Percentiles rank a stretch among this genome's conserved stretches.
These are phyloP conservation scores for Ambrosiella beaveri DNA, from an alignment of 2,329 filamentous ascomycete genomes.

Conservation along the genomic window DNA sequence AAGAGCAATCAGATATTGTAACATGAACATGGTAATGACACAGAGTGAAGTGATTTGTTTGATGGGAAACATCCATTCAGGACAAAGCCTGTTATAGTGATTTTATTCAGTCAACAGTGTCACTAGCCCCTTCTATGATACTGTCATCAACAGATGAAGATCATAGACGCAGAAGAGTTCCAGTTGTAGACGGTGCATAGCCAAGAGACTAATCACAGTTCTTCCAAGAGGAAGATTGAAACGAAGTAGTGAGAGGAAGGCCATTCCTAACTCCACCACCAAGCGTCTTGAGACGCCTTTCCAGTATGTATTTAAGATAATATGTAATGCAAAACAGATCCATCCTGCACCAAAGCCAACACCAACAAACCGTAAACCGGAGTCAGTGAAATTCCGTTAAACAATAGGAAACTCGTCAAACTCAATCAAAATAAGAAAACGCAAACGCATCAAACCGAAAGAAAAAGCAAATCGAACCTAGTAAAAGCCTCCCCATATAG, in stretches of 20 bases:
- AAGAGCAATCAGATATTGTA: too few species aligned
- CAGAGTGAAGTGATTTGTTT: neutral
- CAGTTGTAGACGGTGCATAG: neutral
- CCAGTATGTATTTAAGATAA: neutral
- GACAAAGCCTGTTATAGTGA: neutral
- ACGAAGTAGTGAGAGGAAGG: too few species aligned
- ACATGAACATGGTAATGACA: neutral
- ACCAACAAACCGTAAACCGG: neutral
- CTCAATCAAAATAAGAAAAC: constrained; percentile 5
- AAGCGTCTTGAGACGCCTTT: too few species aligned
- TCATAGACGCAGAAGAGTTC: neutral
- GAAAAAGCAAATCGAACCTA: constrained; percentile 4
- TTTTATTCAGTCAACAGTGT: constrained; percentile 1
- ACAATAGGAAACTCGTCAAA: constrained; percentile 8
- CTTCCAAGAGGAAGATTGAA: constrained; percentile 1
- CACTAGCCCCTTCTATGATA: neutral
- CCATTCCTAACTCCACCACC: too few species aligned
- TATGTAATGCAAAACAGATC: neutral
- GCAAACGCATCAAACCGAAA: constrained; percentile 6
- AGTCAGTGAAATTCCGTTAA: neutral
- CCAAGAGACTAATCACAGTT: neutral
- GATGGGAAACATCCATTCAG: neutral
- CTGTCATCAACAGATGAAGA: neutral
- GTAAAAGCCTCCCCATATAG: constrained; percentile 12
- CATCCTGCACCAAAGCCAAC: constrained; percentile 5